phyloP scores from a whole-genome alignment of 805 yeast species.

The Cyberlindnera bimundalis region DNA sequence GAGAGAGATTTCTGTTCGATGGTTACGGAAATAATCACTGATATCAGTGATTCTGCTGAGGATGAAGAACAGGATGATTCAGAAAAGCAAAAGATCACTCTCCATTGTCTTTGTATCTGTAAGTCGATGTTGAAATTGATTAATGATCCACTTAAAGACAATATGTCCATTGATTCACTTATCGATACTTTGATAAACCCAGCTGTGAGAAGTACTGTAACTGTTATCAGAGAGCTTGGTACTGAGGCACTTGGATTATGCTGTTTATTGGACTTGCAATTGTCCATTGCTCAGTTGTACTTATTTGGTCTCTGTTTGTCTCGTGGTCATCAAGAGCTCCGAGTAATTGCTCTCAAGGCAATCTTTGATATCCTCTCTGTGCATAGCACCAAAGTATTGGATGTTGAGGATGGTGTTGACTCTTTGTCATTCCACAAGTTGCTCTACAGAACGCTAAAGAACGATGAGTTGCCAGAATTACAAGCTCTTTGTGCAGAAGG shows the following conservation, averaged over 20 bases:
- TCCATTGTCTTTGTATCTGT: slow-evolving; percentile 66
- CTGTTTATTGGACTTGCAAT: slow-evolving; percentile 61
- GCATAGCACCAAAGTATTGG: slow-evolving; percentile 69
- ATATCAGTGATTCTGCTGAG: slow-evolving; percentile 61
- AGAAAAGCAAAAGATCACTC: slow-evolving; percentile 38
- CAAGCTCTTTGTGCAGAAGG: slow-evolving; percentile 87
- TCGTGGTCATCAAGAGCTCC: slow-evolving; percentile 59
- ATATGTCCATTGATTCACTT: slow-evolving; percentile 62
- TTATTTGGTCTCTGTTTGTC: slow-evolving; percentile 69
- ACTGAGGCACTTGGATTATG: slow-evolving; percentile 76
- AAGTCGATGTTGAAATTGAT: slow-evolving; percentile 66
- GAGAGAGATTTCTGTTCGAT: slow-evolving; percentile 83
- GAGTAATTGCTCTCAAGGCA: slow-evolving; percentile 60
- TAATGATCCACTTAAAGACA: slow-evolving; percentile 60
- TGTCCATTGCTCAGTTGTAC: slow-evolving; percentile 63
- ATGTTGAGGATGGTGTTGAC: slow-evolving; percentile 58
- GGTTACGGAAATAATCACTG: slow-evolving; percentile 82
- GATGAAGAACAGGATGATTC: slow-evolving; percentile 24
- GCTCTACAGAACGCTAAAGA: slow-evolving; percentile 62
- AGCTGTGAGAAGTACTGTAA: slow-evolving; percentile 60
- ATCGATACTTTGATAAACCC: slow-evolving; percentile 77
- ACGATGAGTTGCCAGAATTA: slow-evolving; percentile 53
- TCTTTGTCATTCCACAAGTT: slow-evolving; percentile 63
- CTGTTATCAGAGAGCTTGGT: slow-evolving; percentile 56
- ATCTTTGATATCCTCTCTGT: slow-evolving; percentile 76